Conservation (phyloP, 352 stramenopile genomes). For the Phytophthora syringae region DNA sequence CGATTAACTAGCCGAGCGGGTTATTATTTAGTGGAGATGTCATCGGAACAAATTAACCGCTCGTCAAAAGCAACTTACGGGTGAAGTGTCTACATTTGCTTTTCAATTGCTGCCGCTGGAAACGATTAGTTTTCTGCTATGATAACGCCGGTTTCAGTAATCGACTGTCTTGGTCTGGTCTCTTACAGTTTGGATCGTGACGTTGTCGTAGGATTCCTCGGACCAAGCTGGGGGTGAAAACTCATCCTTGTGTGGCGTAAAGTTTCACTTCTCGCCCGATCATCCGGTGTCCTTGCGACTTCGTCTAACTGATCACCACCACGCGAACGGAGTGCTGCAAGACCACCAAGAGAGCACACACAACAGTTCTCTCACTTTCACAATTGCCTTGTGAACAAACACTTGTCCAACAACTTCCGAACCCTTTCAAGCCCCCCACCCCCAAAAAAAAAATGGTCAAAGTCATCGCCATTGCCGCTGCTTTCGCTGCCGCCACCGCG, state of each 20-base stretch:
- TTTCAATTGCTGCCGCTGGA: no score
- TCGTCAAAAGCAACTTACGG: no score
- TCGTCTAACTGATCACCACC: constrained; percentile 3
- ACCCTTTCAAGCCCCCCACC: no score
- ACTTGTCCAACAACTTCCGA: neutral
- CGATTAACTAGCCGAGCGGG: neutral
- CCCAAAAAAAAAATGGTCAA: constrained; percentile 42
- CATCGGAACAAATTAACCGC: neutral
- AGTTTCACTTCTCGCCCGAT: constrained; percentile 4
- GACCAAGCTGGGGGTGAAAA: constrained; percentile 6
- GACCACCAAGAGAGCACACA: neutral
- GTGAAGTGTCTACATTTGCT: neutral
- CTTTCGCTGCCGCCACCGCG: neutral
- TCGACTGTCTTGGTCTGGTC: neutral
- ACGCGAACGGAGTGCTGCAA: neutral
- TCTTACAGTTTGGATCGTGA: no score
- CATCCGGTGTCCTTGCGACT: constrained; percentile 7
- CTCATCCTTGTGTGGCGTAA: neutral
- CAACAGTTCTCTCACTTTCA: neutral
- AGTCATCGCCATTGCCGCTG: constrained; percentile 6
- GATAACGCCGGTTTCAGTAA: neutral
- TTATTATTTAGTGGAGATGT: neutral
- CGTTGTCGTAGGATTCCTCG: constrained; percentile 7
- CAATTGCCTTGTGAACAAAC: neutral
- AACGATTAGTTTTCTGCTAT: neutral